Conservation (phyloP, 2,329 filamentous ascomycete species). For the Claviceps quebecensis region DNA sequence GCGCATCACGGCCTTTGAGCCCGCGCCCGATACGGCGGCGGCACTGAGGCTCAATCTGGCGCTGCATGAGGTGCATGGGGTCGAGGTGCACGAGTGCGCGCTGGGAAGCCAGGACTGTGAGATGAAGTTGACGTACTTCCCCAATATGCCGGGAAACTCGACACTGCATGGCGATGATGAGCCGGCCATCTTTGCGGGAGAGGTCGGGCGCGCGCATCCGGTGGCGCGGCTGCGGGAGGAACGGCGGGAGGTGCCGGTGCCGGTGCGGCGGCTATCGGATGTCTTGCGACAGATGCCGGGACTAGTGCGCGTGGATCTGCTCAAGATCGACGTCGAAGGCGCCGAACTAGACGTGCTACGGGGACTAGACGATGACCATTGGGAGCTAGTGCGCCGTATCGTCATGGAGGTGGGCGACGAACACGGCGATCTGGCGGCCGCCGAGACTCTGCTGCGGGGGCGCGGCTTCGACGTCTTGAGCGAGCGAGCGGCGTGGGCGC, state of each 20-base stretch:
- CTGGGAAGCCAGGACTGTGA: slow-evolving; percentile 3
- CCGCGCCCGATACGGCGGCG: slow-evolving; percentile 10
- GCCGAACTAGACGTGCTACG: slow-evolving; percentile 11
- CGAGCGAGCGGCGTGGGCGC: slow-evolving; percentile 5
- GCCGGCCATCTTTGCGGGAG: neutral
- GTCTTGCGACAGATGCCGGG: slow-evolving; percentile 7
- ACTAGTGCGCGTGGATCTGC: slow-evolving; percentile 11
- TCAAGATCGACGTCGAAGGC: slow-evolving; percentile 16
- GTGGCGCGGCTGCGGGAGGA: slow-evolving; percentile 4
- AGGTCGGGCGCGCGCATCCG: neutral
- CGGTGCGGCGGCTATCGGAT: slow-evolving; percentile 9
- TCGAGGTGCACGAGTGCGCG: slow-evolving; percentile 6
- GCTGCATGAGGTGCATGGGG: slow-evolving; percentile 6
- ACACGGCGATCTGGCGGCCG: slow-evolving; percentile 3
- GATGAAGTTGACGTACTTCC: slow-evolving; percentile 10
- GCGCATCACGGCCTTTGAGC: slow-evolving; percentile 15
- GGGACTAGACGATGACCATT: slow-evolving; percentile 12
- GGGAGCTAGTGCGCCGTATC: slow-evolving; percentile 10
- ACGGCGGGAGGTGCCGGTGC: slow-evolving; percentile 6
- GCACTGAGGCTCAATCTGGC: slow-evolving; percentile 10
- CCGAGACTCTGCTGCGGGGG: slow-evolving; percentile 8
- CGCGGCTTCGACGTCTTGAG: slow-evolving; percentile 11
- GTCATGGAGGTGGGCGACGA: slow-evolving; percentile 11
- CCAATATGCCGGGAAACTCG: slow-evolving; percentile 12
- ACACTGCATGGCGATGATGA: slow-evolving; percentile 11